These are phyloP conservation scores for Leccinum disarticulatum DNA, from an alignment of 768 basidiomycete species.

Conservation along the genomic window DNA sequence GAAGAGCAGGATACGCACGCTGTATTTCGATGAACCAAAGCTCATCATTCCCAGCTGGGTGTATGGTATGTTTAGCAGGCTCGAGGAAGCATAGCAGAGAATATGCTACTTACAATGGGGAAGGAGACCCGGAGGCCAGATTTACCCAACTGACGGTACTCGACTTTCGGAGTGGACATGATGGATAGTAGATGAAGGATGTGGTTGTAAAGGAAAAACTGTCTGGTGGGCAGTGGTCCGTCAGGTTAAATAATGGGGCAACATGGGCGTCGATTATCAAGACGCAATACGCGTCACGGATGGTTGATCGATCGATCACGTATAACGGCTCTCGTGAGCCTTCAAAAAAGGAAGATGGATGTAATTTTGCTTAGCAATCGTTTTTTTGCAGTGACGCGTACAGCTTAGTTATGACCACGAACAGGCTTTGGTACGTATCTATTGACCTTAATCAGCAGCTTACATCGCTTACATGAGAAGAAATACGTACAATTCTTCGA, in stretches of 20 bases:
- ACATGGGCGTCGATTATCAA: too few relatives aligned
- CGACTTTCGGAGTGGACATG: conserved; percentile 21
- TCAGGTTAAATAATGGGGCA: conserved; percentile 11
- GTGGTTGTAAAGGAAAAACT: too few relatives aligned
- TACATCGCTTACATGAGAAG: too few relatives aligned
- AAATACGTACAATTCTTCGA: conserved; percentile 27
- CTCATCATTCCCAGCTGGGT: conserved; percentile 29
- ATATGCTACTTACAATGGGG: conserved; percentile 11
- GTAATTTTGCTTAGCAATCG: too few relatives aligned
- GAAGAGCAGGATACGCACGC: conserved; percentile 14
- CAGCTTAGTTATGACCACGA: conserved; percentile 16
- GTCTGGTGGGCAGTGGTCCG: too few relatives aligned
- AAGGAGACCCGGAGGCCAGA: conserved; percentile 36
- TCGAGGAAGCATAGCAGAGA: background rate
- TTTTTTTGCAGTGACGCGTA: background rate
- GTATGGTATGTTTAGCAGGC: background rate
- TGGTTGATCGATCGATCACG: too few relatives aligned
- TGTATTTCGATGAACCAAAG: conserved; percentile 28
- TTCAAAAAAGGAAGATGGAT: too few relatives aligned
- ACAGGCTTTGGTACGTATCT: conserved; percentile 23
- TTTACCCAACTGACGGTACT: conserved; percentile 33
- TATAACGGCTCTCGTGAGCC: too few relatives aligned
- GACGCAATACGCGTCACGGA: too few relatives aligned
- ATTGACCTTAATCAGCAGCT: too few relatives aligned
- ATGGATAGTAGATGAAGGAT: conserved; percentile 23